These are phyloP conservation scores for Fusarium sp. DNA, from an alignment of 2,329 filamentous ascomycete genomes.

Conservation along the genomic window DNA sequence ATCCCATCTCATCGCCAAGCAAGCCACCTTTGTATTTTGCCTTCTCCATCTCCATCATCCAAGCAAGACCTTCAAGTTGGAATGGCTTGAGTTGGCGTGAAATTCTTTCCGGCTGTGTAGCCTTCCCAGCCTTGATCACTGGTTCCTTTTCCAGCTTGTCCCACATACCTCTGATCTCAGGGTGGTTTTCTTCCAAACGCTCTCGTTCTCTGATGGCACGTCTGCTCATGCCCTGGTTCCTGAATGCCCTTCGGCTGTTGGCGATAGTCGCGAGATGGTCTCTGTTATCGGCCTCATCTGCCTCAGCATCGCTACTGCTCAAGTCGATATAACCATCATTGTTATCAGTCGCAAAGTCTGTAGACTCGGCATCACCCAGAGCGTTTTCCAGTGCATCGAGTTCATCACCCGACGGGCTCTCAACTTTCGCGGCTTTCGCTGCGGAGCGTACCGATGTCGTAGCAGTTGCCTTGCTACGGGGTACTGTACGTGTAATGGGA, in stretches of 20 bases:
- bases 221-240: constrained; percentile 40
- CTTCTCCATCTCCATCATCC: constrained; percentile 93
- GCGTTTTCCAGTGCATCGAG: constrained; percentile 1
- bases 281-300: not conserved
- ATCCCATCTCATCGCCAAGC: constrained; percentile 97
- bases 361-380: not conserved
- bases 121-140: constrained; percentile 67
- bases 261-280: constrained; percentile 35
- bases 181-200: constrained; percentile 81
- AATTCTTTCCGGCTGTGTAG: constrained; percentile 73
- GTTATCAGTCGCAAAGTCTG: constrained; percentile 1
- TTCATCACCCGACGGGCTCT: constrained; percentile 7
- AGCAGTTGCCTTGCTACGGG: not conserved
- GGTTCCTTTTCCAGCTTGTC: constrained; percentile 75
- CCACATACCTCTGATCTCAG: constrained; percentile 88
- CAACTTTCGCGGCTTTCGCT: not conserved
- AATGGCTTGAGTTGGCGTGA: constrained; percentile 89
- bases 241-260: constrained; percentile 51
- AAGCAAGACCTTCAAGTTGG: constrained; percentile 91
- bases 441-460: not conserved
- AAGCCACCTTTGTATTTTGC: constrained; percentile 88
- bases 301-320: constrained; percentile 41
- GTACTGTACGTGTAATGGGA: not conserved
- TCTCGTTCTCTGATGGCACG: constrained; percentile 63
- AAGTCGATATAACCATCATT: not conserved